Conservation (phyloP, 1,139 yeast genomes). For the Scheffersomyces segobiensis region DNA sequence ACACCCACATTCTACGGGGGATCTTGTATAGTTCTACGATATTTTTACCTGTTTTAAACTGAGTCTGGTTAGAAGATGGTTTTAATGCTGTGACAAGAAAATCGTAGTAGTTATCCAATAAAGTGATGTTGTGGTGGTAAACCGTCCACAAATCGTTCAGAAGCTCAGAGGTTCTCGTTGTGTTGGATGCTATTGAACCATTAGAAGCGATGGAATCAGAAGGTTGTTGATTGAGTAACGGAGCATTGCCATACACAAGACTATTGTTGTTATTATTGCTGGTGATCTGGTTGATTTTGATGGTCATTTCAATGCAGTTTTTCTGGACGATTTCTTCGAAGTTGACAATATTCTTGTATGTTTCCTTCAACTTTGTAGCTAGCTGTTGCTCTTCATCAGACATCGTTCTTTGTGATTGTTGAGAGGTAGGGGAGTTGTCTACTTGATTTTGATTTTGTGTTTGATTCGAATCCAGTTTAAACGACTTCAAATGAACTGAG, state of each 20-base stretch:
- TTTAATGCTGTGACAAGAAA: constrained; percentile 69
- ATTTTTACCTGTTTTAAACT: constrained; percentile 71
- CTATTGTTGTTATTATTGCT: constrained; percentile 17
- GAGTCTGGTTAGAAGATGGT: constrained; percentile 51
- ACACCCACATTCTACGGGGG: constrained; percentile 79
- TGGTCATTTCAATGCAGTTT: constrained; percentile 57
- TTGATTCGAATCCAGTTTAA: constrained; percentile 3
- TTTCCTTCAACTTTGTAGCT: constrained; percentile 70
- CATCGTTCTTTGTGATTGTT: constrained; percentile 33
- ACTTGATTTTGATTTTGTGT: constrained; percentile 7
- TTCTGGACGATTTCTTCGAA: constrained; percentile 71
- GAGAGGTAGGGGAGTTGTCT: constrained; percentile 13
- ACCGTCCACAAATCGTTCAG: constrained; percentile 70
- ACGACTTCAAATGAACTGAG: background rate
- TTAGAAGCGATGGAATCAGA: constrained; percentile 19
- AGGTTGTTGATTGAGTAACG: constrained; percentile 14
- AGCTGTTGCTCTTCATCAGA: constrained; percentile 69
- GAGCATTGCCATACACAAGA: constrained; percentile 19
- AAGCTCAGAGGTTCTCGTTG: constrained; percentile 47
- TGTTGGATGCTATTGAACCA: constrained; percentile 15
- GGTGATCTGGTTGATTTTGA: constrained; percentile 50
- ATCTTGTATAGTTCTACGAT: constrained; percentile 74
- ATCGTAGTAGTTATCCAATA: constrained; percentile 69
- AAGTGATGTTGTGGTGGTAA: constrained; percentile 63
- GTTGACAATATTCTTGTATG: constrained; percentile 67